Conservation (phyloP, 805 yeast genomes). For the Metschnikowia dekortorum region DNA sequence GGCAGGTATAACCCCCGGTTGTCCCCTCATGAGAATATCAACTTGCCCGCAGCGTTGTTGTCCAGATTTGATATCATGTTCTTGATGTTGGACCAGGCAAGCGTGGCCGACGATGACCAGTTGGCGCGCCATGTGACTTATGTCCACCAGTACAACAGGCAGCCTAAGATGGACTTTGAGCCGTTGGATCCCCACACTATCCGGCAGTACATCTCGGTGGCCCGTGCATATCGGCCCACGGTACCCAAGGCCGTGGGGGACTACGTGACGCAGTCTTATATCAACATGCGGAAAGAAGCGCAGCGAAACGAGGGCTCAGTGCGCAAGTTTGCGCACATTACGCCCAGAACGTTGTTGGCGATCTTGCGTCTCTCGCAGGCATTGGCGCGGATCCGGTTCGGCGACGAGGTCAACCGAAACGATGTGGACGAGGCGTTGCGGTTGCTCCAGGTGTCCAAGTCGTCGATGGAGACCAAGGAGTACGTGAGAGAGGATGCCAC, state of each 20-base stretch:
- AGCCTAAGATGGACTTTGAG: slow-evolving; percentile 70
- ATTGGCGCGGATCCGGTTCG: slow-evolving; percentile 82
- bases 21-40: slow-evolving; percentile 92
- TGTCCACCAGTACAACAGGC: slow-evolving; percentile 89
- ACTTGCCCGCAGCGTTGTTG: slow-evolving; percentile 90
- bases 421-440: slow-evolving; percentile 97
- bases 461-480: slow-evolving; percentile 61
- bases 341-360: slow-evolving; percentile 92
- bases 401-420: slow-evolving; percentile 59
- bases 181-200: slow-evolving; percentile 77
- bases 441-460: slow-evolving; percentile 79
- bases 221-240: slow-evolving; percentile 79
- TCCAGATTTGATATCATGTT: slow-evolving; percentile 92
- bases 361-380: slow-evolving; percentile 93
- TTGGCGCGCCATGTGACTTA: slow-evolving; percentile 92
- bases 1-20: slow-evolving; percentile 89
- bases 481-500: slow-evolving; percentile 51
- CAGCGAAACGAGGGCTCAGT: slow-evolving; percentile 72
- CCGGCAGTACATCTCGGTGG: slow-evolving; percentile 80
- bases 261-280: slow-evolving; percentile 79
- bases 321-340: slow-evolving; percentile 81
- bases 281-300: slow-evolving; percentile 88
- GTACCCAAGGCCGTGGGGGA: slow-evolving; percentile 82
- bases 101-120: slow-evolving; percentile 72
- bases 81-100: slow-evolving; percentile 80